Conservation (phyloP, 768 basidiomycete genomes). For the Russula compacta region DNA sequence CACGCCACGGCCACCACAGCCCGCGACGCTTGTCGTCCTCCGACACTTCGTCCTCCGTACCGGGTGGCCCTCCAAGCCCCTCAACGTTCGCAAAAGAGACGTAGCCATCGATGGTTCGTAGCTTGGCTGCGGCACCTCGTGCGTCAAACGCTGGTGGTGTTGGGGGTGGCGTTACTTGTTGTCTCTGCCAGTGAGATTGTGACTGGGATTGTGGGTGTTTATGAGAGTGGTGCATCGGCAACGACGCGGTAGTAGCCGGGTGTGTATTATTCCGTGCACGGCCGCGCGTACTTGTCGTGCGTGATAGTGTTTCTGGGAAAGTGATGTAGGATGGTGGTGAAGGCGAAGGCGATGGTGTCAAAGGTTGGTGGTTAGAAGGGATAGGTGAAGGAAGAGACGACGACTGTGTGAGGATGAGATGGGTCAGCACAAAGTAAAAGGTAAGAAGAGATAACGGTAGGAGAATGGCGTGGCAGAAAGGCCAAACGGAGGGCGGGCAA, state of each 20-base stretch:
- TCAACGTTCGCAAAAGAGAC: slow-evolving; percentile 61
- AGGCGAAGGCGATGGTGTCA: slow-evolving; percentile 18
- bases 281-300: slow-evolving; percentile 4
- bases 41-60: slow-evolving; percentile 29
- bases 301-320: slow-evolving; percentile 5
- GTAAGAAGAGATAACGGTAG: not conserved
- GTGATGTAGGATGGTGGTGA: slow-evolving; percentile 15
- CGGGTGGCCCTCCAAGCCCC: slow-evolving; percentile 55
- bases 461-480: not conserved
- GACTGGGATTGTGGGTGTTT: not conserved
- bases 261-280: slow-evolving; percentile 14
- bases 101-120: slow-evolving; percentile 50
- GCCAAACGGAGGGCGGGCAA: not conserved
- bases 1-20: slow-evolving; percentile 13
- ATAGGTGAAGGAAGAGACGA: slow-evolving; percentile 14
- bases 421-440: not conserved
- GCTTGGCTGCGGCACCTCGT: slow-evolving; percentile 48
- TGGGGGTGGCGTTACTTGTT: slow-evolving; percentile 23
- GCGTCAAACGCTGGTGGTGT: slow-evolving; percentile 44
- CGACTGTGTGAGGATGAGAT: not conserved
- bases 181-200: slow-evolving; percentile 3
- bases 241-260: not conserved
- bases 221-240: not conserved
- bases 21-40: slow-evolving; percentile 6
- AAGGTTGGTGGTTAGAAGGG: slow-evolving; percentile 11